Evolutionary conservation across 1,284 basidiomycete species (phyloP).

Genomic region (Grifola frondosa): DNA sequence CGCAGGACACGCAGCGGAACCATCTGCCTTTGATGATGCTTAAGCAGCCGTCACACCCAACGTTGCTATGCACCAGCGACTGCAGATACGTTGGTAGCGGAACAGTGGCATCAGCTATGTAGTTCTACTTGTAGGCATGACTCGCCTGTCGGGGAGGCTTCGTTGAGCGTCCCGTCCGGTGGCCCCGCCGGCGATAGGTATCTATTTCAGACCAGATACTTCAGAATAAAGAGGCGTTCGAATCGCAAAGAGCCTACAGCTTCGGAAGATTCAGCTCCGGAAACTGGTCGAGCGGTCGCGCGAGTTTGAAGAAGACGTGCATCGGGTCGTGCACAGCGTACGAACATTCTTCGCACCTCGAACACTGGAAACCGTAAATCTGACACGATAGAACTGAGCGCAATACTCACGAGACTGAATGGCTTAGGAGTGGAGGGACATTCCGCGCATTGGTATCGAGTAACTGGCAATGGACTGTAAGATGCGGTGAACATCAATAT

Average conservation of each 20-base stretch:
- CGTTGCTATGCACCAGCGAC: slow-evolving; percentile 61
- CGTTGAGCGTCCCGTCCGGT: slow-evolving; percentile 38
- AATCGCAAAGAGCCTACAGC: slow-evolving; percentile 45
- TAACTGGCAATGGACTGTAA: too few relatives aligned
- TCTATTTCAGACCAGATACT: slow-evolving; percentile 39
- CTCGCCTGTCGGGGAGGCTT: slow-evolving; percentile 60
- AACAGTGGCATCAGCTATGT: too few relatives aligned
- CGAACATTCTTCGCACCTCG: slow-evolving; percentile 73
- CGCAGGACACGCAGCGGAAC: slow-evolving; percentile 87
- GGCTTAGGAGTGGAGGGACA: slow-evolving; percentile 64
- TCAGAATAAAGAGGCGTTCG: slow-evolving; percentile 1
- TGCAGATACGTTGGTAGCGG: slow-evolving; percentile 71
- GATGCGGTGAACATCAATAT: too few relatives aligned
- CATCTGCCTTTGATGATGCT: slow-evolving; percentile 75
- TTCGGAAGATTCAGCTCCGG: slow-evolving; percentile 73
- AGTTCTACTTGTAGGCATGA: slow-evolving; percentile 9
- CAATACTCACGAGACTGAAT: slow-evolving; percentile 69
- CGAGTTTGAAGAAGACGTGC: slow-evolving; percentile 86
- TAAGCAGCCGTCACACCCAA: slow-evolving; percentile 78
- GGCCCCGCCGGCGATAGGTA: slow-evolving; percentile 72
- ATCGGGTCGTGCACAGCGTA: slow-evolving; percentile 78
- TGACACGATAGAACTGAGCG: too few relatives aligned
- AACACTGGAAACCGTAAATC: too few relatives aligned
- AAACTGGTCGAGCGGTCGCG: slow-evolving; percentile 70
- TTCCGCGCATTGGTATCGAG: slow-evolving; percentile 77